Evolutionary conservation across 1,284 basidiomycete genomes (phyloP).

Genomic region (Microbotryum violaceum): DNA sequence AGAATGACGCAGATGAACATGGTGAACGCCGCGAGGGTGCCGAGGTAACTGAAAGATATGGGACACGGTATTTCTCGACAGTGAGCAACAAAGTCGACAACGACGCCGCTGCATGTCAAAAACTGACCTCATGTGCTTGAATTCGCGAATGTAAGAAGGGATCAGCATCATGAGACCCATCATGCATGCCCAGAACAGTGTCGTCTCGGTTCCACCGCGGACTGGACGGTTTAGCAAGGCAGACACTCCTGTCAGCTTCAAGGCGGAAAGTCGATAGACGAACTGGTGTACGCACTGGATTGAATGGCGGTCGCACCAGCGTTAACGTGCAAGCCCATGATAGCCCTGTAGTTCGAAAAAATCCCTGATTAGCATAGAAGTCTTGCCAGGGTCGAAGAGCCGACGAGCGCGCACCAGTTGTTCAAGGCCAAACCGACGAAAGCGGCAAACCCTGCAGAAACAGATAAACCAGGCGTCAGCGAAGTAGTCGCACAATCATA

Average conservation of each 20-base stretch:
- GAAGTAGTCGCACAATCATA: too few relatives aligned
- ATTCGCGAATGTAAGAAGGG: constrained; percentile 34
- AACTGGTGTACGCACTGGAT: neutral
- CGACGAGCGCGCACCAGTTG: constrained; percentile 41
- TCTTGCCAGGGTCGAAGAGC: constrained; percentile 26
- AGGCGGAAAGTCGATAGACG: too few relatives aligned
- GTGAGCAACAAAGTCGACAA: neutral
- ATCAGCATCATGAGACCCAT: constrained; percentile 30
- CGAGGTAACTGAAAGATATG: neutral
- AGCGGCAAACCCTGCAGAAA: constrained; percentile 43
- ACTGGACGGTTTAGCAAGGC: constrained; percentile 51
- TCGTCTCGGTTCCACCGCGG: constrained; percentile 51
- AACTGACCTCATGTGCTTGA: constrained; percentile 28
- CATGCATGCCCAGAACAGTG: constrained; percentile 48
- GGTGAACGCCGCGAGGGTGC: constrained; percentile 4
- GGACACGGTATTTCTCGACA: neutral
- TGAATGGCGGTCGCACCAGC: constrained; percentile 37
- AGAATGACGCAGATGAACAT: constrained; percentile 33
- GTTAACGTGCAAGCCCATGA: constrained; percentile 44
- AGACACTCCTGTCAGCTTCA: constrained; percentile 4
- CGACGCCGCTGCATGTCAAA: too few relatives aligned
- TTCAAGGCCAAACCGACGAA: constrained; percentile 50
- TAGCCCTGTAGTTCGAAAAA: constrained; percentile 28
- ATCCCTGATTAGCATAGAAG: neutral
- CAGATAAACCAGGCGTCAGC: constrained; percentile 44